Evolutionary conservation across 2,329 filamentous ascomycete genomes (phyloP), one percentile per base, ranked within the genome.

Genomic region (Amphichorda felina): DNA sequence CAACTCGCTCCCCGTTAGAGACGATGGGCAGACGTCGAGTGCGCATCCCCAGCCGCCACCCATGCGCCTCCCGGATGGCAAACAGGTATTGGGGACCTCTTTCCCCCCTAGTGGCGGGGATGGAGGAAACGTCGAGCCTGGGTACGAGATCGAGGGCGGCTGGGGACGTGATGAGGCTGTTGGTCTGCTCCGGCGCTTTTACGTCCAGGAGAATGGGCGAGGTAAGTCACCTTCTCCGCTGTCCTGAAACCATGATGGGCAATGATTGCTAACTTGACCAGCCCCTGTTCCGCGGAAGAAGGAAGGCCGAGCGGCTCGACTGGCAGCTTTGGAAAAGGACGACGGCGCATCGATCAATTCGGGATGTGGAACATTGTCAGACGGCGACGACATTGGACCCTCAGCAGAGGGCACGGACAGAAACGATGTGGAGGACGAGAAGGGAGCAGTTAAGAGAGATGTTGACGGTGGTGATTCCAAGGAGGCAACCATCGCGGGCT

Each of bases 151-250:
- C 38, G 80, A 87, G 53, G 86, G 88, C 27, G 89, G 88, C 1
- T 80, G 93, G 65, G 85, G 86, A 49, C 75, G 86, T 32, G 84
- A 94, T 50, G 89, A 96, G 52, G 89, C 91, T 4, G 93, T 98
- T 40, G 88, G 89, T 57, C 61, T 98, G 45, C 67, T 98, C 45
- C 73, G 93, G 43, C 79, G 89, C 40, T 98, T 98, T 59, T 98
- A 98, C 56, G 84, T 98, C 22, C 91, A 98, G 59, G 88, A 98
- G 59, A 98, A 98, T 58, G 86, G 84, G 43, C 83, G 91, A 68
- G 85, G 83, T 84, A 62, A 48, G 65, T 50, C 19, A 25, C 9
- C 10, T 25, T 15, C 38, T 29, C 32, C n/a, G n/a, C n/a, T n/a
- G n/a, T n/a, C n/a, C n/a, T n/a, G n/a, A 44, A 29, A 49, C 32